phyloP scores from a whole-genome alignment of 2,329 filamentous ascomycete genomes.

The Zymoseptoria crescenta region DNA sequence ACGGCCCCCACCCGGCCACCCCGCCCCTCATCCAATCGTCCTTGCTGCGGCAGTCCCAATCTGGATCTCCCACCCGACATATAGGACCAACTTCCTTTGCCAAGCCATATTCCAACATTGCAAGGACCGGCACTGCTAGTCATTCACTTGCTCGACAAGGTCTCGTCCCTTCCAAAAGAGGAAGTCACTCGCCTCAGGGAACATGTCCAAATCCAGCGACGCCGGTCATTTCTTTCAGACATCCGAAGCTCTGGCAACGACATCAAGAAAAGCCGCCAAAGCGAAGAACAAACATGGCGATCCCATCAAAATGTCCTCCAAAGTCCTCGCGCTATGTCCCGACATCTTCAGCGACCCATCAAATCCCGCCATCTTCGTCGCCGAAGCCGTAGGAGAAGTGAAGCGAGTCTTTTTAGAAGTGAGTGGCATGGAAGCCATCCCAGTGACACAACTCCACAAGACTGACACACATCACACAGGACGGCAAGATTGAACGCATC shows the following conservation, averaged over 20 bases:
- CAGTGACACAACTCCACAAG: background rate
- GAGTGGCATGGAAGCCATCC: constrained; percentile 38
- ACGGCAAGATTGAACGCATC: constrained; percentile 36
- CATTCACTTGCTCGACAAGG: no score
- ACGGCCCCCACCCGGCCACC: no score
- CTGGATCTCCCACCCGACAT: background rate
- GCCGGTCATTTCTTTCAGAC: constrained; percentile 87
- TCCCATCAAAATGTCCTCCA: constrained; percentile 73
- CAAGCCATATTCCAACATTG: no score
- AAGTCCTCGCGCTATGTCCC: constrained; percentile 66
- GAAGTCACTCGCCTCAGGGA: background rate
- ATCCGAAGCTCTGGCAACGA: constrained; percentile 49
- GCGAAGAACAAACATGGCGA: constrained; percentile 76
- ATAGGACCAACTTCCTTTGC: no score
- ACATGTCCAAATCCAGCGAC: constrained; percentile 62
- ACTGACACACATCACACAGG: constrained; percentile 27
- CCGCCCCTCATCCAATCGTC: no score
- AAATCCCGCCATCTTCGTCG: constrained; percentile 61
- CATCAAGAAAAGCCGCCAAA: constrained; percentile 59
- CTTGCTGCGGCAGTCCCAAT: background rate
- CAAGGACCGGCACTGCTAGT: no score
- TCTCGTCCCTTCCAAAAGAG: no score
- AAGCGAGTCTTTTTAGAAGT: constrained; percentile 70
- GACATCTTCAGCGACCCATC: constrained; percentile 52
- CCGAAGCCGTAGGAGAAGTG: constrained; percentile 78